phyloP scores from a whole-genome alignment of 441 rosid genomes.

The Populus hybrid region DNA sequence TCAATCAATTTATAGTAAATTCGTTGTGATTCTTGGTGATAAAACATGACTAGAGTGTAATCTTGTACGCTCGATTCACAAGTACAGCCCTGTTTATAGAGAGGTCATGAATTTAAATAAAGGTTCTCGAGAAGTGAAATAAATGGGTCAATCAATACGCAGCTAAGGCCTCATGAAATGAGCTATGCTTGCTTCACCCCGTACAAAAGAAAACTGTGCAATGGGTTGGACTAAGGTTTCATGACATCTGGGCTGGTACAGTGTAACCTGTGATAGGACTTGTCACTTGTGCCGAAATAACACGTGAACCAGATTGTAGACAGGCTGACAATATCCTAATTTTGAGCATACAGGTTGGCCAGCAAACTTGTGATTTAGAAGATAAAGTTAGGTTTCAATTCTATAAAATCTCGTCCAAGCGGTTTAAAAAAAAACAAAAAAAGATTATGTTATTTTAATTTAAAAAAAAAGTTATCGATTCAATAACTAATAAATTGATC shows the following conservation, averaged over 20 bases:
- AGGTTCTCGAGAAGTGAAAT: background rate
- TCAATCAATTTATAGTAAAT: background rate
- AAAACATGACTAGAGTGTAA: background rate
- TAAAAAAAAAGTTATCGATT: no score
- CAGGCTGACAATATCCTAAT: background rate
- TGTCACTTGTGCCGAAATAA: background rate
- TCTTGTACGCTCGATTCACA: no score
- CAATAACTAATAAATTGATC: no score
- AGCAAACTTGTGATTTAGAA: slow-evolving; percentile 18
- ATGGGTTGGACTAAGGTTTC: background rate
- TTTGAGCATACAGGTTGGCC: slow-evolving; percentile 1
- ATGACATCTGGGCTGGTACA: background rate
- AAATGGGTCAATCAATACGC: background rate
- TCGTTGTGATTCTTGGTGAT: no score
- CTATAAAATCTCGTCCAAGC: no score
- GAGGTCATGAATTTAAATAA: background rate
- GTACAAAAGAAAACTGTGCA: background rate
- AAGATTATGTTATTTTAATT: no score
- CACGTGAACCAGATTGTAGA: no score
- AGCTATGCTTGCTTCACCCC: background rate
- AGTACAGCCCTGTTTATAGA: no score
- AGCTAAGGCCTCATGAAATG: background rate
- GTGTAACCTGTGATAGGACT: background rate
- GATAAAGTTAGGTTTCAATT: no score
- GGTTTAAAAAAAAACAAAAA: no score